Evolutionary conservation across 78 protist genomes (phyloP).

Genomic region (Diacronema lutheri): DNA sequence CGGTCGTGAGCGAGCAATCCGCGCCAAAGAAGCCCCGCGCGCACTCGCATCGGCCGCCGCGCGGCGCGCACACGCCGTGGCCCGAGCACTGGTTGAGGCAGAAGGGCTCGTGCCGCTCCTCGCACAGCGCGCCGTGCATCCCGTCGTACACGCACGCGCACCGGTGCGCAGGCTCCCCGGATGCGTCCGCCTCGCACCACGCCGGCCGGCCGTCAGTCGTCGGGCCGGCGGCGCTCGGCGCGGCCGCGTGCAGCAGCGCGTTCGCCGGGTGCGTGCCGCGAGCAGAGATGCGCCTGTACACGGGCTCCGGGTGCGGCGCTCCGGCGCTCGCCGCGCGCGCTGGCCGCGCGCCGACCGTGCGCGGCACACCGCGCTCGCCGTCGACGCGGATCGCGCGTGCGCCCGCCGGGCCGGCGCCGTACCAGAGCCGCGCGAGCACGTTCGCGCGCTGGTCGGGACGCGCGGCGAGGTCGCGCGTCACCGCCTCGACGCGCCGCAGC

Average conservation of each 20-base stretch:
- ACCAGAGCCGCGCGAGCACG: too few relatives aligned
- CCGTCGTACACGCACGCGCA: background rate
- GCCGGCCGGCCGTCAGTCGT: background rate
- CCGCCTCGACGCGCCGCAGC: too few relatives aligned
- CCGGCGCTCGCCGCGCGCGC: too few relatives aligned
- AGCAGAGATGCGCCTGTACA: too few relatives aligned
- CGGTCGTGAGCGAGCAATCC: background rate
- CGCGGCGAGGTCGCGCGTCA: too few relatives aligned
- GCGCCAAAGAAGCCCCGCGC: background rate
- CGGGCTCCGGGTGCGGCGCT: too few relatives aligned
- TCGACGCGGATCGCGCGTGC: too few relatives aligned
- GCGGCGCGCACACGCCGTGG: background rate
- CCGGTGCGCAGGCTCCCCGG: background rate
- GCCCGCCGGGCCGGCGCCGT: too few relatives aligned
- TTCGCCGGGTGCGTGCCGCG: too few relatives aligned
- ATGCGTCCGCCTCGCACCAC: background rate
- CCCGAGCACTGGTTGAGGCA: slow-evolving; percentile 23
- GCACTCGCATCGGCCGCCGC: background rate
- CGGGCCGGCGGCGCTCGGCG: background rate
- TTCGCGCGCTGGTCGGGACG: too few relatives aligned
- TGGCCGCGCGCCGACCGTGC: too few relatives aligned
- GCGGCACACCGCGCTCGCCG: too few relatives aligned
- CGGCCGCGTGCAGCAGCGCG: background rate
- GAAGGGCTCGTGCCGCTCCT: slow-evolving; percentile 1
- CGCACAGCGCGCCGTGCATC: background rate